Evolutionary conservation across 2,329 filamentous ascomycete species (phyloP).

Genomic region (Colletotrichum incanum): DNA sequence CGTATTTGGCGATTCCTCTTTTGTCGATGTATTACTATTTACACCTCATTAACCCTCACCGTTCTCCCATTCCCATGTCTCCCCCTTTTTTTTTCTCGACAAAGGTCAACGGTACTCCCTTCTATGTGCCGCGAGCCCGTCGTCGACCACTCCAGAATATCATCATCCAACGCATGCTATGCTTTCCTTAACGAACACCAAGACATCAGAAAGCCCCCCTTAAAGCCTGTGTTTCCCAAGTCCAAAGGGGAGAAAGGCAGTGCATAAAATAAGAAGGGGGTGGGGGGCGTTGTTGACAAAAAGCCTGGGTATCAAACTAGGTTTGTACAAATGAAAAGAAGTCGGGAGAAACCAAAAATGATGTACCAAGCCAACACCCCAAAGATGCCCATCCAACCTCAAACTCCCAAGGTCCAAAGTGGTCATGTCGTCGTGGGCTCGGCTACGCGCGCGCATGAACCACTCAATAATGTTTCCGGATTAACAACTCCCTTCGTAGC

Average conservation of each 20-base stretch:
- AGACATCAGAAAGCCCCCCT: not conserved
- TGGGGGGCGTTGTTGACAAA: slow-evolving; percentile 5
- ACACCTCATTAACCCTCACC: slow-evolving; percentile 7
- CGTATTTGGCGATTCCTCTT: too few relatives aligned
- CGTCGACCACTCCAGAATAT: not conserved
- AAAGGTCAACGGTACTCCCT: not conserved
- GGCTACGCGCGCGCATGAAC: not conserved
- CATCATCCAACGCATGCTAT: slow-evolving; percentile 4
- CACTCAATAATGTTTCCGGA: not conserved
- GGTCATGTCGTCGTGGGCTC: slow-evolving; percentile 38
- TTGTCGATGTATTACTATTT: slow-evolving; percentile 12
- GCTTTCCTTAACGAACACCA: not conserved
- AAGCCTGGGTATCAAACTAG: slow-evolving; percentile 42
- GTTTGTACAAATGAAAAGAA: slow-evolving; percentile 33
- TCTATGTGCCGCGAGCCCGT: not conserved
- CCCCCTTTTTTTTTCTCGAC: too few relatives aligned
- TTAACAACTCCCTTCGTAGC: not conserved
- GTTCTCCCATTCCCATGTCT: not conserved
- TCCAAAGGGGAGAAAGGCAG: not conserved
- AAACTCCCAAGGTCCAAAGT: slow-evolving; percentile 27
- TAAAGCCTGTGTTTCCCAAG: not conserved
- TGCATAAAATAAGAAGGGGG: not conserved
- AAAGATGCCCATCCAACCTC: slow-evolving; percentile 24
- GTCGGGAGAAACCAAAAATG: slow-evolving; percentile 6
- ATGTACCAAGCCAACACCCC: slow-evolving; percentile 4